Evolutionary conservation across 2,329 filamentous ascomycete species (phyloP).

Genomic region (Diaporthe destruens): DNA sequence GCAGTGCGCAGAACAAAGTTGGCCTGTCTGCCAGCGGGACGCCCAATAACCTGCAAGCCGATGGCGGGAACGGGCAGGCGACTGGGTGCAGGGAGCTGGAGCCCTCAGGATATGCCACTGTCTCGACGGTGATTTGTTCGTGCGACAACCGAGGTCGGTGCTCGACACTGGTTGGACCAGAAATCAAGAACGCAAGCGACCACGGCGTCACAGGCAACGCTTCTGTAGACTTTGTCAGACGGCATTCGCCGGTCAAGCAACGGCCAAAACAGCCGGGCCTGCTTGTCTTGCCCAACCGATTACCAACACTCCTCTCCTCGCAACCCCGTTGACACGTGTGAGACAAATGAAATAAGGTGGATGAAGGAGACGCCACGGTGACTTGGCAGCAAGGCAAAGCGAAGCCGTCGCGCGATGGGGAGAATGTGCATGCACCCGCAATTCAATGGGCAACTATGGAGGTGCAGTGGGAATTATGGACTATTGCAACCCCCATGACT

Average conservation of each 20-base stretch:
- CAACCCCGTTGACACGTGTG: conserved; percentile 28
- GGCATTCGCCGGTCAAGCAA: conserved; percentile 4
- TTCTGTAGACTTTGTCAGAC: conserved; percentile 22
- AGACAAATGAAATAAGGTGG: conserved; percentile 38
- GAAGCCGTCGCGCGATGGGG: background rate
- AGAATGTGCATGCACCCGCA: background rate
- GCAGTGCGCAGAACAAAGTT: conserved; percentile 32
- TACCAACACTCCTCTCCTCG: conserved; percentile 2
- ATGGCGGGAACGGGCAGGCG: conserved; percentile 35
- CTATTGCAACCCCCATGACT: background rate
- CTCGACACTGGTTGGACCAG: conserved; percentile 33
- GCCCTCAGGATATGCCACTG: conserved; percentile 14
- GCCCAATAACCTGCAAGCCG: conserved; percentile 33
- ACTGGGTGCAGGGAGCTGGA: conserved; percentile 14
- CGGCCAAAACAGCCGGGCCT: background rate
- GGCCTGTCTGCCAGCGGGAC: background rate
- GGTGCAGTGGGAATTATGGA: no score
- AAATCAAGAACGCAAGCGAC: conserved; percentile 31
- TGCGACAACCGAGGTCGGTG: conserved; percentile 23
- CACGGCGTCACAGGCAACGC: conserved; percentile 34
- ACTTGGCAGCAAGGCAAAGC: background rate
- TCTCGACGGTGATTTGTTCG: conserved; percentile 39
- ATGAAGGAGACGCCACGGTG: conserved; percentile 3
- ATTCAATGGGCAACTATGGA: no score
- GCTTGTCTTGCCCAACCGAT: conserved; percentile 22